Percentiles rank a stretch among this genome's conserved stretches.
These are phyloP conservation scores for Corylus americana DNA, from an alignment of 306 rosid species.

Conservation along the genomic window DNA sequence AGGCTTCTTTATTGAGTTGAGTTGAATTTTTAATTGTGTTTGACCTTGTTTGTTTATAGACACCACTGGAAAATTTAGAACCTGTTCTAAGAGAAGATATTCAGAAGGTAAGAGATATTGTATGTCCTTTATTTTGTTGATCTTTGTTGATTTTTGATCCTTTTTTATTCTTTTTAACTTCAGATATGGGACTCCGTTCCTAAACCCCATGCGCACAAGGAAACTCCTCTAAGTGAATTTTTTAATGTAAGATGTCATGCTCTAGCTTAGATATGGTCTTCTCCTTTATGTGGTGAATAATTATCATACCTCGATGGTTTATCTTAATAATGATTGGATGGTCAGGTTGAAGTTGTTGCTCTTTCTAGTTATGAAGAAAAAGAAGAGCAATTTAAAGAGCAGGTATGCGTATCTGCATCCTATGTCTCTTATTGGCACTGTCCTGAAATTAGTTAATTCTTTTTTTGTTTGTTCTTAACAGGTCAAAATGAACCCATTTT, in stretches of 20 bases:
- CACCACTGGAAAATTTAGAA: conserved; percentile 96
- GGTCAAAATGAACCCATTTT: no score
- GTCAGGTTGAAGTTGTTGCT: conserved; percentile 95
- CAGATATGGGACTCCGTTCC: conserved; percentile 99
- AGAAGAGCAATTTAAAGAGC: conserved; percentile 92
- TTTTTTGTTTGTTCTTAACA: no score
- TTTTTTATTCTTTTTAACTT: conserved; percentile 5
- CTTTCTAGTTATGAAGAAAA: conserved; percentile 98
- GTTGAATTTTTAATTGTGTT: conserved; percentile 22
- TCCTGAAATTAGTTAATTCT: background rate
- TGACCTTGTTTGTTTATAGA: conserved; percentile 48
- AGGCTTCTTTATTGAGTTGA: conserved; percentile 18
- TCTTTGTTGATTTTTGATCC: conserved; percentile 13
- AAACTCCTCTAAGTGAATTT: conserved; percentile 95
- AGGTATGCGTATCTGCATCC: conserved; percentile 51
- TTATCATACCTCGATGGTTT: conserved; percentile 27
- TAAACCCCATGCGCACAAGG: conserved; percentile 84
- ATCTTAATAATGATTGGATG: conserved; percentile 39
- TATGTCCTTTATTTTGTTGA: conserved; percentile 20
- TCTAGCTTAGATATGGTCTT: conserved; percentile 21
- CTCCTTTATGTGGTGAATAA: background rate
- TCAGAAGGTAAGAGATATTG: conserved; percentile 66
- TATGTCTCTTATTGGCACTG: conserved; percentile 9
- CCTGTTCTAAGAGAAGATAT: conserved; percentile 96
- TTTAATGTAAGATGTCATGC: conserved; percentile 59